These are phyloP conservation scores for Magnolia sinica DNA, from an alignment of 164 flowering plant species.

Conservation along the genomic window DNA sequence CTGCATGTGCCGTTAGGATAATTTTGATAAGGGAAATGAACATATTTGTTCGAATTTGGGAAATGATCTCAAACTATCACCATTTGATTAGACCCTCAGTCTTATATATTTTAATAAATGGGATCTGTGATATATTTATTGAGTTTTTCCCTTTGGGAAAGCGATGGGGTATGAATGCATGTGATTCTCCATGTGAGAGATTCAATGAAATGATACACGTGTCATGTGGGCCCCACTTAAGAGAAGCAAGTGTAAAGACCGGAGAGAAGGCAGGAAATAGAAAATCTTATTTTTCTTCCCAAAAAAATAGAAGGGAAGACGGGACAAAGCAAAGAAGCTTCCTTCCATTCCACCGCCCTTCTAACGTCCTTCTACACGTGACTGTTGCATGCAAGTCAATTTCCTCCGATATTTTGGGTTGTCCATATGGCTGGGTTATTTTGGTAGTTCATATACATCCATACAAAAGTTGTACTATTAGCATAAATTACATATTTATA, in stretches of 20 bases:
- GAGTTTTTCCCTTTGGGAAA: not conserved
- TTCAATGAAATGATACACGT: not conserved
- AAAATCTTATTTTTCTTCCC: no score
- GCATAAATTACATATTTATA: no score
- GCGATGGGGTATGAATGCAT: not conserved
- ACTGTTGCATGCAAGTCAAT: not conserved
- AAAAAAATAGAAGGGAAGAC: no score
- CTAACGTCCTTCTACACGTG: not conserved
- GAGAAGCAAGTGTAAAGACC: not conserved
- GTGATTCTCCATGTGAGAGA: not conserved
- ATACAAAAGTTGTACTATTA: not conserved
- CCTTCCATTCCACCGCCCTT: not conserved
- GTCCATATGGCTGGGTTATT: not conserved
- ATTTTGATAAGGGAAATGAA: no score
- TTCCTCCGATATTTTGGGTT: not conserved
- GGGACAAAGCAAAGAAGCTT: not conserved
- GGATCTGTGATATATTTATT: no score
- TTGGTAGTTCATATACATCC: not conserved
- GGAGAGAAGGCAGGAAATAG: no score
- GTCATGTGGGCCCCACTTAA: not conserved
- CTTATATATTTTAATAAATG: no score
- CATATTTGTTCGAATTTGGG: no score
- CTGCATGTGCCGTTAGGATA: no score
- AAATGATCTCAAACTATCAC: no score
- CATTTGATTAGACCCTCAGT: no score